Evolutionary conservation across 2,329 filamentous ascomycete genomes (phyloP).

Genomic region (Colletotrichum navitas): DNA sequence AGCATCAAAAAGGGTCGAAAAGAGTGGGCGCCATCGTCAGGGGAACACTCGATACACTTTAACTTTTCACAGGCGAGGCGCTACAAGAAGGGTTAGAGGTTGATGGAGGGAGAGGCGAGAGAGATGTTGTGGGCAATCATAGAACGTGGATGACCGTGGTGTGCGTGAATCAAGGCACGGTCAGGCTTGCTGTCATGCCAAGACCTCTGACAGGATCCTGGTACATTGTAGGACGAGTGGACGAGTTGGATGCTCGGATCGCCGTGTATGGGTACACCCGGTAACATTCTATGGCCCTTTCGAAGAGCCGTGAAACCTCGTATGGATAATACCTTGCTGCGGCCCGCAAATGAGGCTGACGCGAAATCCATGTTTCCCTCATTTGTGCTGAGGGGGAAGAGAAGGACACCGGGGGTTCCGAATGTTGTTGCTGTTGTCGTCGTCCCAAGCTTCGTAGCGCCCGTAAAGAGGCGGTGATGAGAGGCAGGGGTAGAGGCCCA

Average conservation of each 20-base stretch:
- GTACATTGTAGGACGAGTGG: slow-evolving; percentile 25
- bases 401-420: neutral
- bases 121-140: neutral
- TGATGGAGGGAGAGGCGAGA: neutral
- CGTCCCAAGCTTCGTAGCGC: too few species aligned
- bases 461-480: slow-evolving; percentile 12
- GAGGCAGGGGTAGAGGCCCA: slow-evolving; percentile 13
- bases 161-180: slow-evolving; percentile 38
- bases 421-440: neutral
- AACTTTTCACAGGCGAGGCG: neutral
- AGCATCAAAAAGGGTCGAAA: slow-evolving; percentile 5
- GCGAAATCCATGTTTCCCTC: neutral
- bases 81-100: slow-evolving; percentile 1
- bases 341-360: neutral
- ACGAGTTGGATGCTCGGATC: neutral
- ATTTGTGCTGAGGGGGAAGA: neutral
- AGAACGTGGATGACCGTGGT: neutral
- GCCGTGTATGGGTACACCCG: slow-evolving; percentile 32
- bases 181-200: slow-evolving; percentile 40
- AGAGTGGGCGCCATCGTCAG: neutral
- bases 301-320: slow-evolving; percentile 25
- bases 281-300: neutral
- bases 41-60: neutral
- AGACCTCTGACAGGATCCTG: slow-evolving; percentile 33
- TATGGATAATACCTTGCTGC: slow-evolving; percentile 26